Base-by-base conservation (phyloP, 352 stramenopile species). In the Chrysophaeum taylorii region DNA sequence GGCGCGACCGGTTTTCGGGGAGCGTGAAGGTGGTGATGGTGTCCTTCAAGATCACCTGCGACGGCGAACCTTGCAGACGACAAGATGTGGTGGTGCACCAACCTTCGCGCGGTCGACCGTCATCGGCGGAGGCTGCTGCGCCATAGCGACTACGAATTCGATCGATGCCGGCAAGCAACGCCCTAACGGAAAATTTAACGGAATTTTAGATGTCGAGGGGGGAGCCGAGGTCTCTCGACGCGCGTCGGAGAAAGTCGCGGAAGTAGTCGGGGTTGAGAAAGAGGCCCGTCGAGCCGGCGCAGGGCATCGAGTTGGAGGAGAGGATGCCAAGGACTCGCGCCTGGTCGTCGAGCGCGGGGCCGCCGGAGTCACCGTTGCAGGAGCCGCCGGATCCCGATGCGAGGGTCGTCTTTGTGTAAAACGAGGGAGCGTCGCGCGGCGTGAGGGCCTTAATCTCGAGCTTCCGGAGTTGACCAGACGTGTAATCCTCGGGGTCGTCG, bases 291-390 rank as follows among this genome's bases (percentile, higher is more conserved):
- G 53, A 64, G 53, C 27, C 53, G 15, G 53, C 29, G 53, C 53
- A 64, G 29, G 53, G 53, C 15, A 64, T 21, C 15, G 53, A 39
- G 29, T 37, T 64, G 4, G 53, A 12, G 53, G 15, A 39, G 12
- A 64, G 53, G 33, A 64, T 64, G 29, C 53, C 53, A 5, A 57
- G 14, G 23, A 27, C 45, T 18, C 31, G 18, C 5, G 18, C 45
- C 14, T 27, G 9, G 29, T 25, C 53, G 29, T 42, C 53, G 29
- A 64, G 4, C 12, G 53, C 53, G 53, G 53, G 27, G 53, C 15
- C 53, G 53, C 53, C 53, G 5, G 53, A 64, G 53, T 64, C 53
- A 33, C 53, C 53, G 53, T 38, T 64, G 53, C 53, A 64, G 4
- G 33, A 37, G 15, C 53, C 53, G n/a, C n/a, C n/a, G 4, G 53